These are phyloP conservation scores for Apiosordaria backusii DNA, from an alignment of 495 filamentous ascomycete genomes.

Conservation along the genomic window DNA sequence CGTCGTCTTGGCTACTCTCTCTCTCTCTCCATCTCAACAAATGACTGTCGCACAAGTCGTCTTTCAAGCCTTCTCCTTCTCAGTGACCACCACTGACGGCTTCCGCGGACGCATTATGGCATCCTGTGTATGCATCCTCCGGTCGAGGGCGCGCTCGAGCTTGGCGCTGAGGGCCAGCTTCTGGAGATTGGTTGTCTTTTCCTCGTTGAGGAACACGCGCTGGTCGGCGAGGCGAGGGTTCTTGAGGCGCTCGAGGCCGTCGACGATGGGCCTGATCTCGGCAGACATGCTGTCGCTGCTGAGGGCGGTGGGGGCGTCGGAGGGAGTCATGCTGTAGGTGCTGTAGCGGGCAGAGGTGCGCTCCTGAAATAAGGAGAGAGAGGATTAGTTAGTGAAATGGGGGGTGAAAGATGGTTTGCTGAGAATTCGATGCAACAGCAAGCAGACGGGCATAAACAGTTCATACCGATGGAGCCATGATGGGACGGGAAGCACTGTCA, in stretches of 20 bases:
- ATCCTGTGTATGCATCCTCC: constrained; percentile 89
- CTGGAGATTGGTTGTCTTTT: constrained; percentile 82
- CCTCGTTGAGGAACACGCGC: constrained; percentile 73
- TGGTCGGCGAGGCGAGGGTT: constrained; percentile 82
- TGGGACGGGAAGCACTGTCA: constrained; percentile 65
- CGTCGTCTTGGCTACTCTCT: background rate
- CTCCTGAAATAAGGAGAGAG: constrained; percentile 33
- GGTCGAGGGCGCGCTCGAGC: constrained; percentile 83
- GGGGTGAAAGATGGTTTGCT: background rate
- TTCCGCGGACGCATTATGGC: constrained; percentile 69
- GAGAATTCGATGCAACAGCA: background rate
- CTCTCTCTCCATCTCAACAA: background rate
- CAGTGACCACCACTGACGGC: constrained; percentile 35
- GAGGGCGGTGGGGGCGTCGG: constrained; percentile 60
- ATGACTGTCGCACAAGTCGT: background rate
- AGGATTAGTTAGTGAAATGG: constrained; percentile 10
- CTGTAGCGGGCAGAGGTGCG: constrained; percentile 76
- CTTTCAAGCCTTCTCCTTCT: constrained; percentile 35
- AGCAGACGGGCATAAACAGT: constrained; percentile 1
- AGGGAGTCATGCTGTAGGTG: constrained; percentile 73
- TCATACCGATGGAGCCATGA: constrained; percentile 69
- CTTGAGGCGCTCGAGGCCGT: constrained; percentile 83
- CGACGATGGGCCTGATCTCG: constrained; percentile 78
- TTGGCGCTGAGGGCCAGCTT: constrained; percentile 92
- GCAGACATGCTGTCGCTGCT: constrained; percentile 58